These are phyloP conservation scores for Pseudogymnoascus sp. DNA, from an alignment of 2,329 filamentous ascomycete genomes.

Conservation along the genomic window DNA sequence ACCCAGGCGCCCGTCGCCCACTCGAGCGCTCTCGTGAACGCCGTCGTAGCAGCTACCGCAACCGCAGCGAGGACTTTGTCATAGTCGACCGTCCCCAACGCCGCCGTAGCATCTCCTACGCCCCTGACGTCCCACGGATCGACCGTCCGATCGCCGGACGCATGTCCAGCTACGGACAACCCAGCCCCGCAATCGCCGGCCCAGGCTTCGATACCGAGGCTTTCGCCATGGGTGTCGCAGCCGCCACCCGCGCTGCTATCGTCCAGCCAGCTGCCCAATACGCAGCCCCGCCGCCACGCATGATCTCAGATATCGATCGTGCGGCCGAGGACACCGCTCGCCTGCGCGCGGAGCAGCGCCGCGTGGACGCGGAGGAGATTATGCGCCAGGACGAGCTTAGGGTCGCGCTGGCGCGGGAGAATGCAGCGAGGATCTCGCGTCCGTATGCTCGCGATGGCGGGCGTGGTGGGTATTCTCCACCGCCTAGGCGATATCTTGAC, in stretches of 20 bases:
- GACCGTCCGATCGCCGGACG: not conserved
- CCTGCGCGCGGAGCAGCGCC: not conserved
- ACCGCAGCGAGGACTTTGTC: constrained; percentile 15
- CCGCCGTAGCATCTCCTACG: constrained; percentile 9
- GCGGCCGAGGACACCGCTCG: not conserved
- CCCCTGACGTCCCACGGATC: constrained; percentile 18
- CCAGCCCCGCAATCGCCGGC: not conserved
- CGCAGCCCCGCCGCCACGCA: not conserved
- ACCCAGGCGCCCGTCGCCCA: constrained; percentile 17
- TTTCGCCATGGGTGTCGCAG: not conserved
- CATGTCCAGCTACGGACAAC: not conserved
- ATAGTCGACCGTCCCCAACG: not conserved
- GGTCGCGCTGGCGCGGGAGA: not conserved
- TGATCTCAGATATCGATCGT: not conserved
- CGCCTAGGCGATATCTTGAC: not conserved
- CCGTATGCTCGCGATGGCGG: not conserved
- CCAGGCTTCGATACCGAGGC: not conserved
- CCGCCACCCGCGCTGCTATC: not conserved
- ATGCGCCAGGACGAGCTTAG: not conserved
- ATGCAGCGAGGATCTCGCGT: not conserved
- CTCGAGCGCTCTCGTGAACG: constrained; percentile 18
- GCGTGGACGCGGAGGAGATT: not conserved
- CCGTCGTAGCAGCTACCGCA: constrained; percentile 16
- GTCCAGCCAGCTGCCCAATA: not conserved
- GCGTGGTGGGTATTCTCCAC: not conserved